A percentile compares a stretch with the other conserved stretches of the same genome.
Evolutionary conservation across 441 rosid genomes (phyloP).

Genomic region (Pelargonium australe): DNA sequence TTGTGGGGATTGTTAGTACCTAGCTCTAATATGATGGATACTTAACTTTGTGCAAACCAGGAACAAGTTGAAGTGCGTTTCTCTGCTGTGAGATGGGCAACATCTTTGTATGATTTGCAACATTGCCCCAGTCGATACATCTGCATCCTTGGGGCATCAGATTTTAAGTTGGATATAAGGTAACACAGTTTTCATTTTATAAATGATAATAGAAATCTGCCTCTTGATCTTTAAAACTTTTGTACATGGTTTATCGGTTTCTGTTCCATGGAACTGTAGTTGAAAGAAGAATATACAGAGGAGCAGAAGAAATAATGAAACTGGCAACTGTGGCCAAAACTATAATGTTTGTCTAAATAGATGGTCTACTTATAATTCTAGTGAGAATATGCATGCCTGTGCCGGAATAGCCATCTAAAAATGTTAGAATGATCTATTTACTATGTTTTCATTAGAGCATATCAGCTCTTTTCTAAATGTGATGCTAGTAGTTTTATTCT

Average conservation of each 20-base stretch:
- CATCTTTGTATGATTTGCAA: slow-evolving; percentile 64
- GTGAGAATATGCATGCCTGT: neutral
- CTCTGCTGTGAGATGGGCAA: slow-evolving; percentile 92
- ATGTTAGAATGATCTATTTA: neutral
- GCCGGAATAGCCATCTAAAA: too few species aligned
- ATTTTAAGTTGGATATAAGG: slow-evolving; percentile 92
- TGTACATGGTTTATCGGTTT: neutral
- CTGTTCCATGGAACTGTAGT: neutral
- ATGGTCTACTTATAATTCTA: neutral
- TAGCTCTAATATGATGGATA: slow-evolving; percentile 15
- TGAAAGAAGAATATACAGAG: neutral
- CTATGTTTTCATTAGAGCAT: neutral
- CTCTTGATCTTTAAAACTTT: neutral
- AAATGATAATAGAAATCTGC: neutral
- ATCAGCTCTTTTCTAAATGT: slow-evolving; percentile 1
- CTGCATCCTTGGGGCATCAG: slow-evolving; percentile 89
- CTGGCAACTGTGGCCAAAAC: neutral
- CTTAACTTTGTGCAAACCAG: slow-evolving; percentile 35
- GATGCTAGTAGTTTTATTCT: slow-evolving; percentile 3
- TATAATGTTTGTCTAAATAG: slow-evolving; percentile 4
- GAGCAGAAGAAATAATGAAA: neutral
- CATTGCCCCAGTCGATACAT: slow-evolving; percentile 93
- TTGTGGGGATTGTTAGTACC: slow-evolving; percentile 13
- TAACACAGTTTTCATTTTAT: slow-evolving; percentile 28
- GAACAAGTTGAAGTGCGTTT: slow-evolving; percentile 94